Base-by-base conservation (phyloP, 495 filamentous ascomycete genomes). In the Xylaria nigripes region DNA sequence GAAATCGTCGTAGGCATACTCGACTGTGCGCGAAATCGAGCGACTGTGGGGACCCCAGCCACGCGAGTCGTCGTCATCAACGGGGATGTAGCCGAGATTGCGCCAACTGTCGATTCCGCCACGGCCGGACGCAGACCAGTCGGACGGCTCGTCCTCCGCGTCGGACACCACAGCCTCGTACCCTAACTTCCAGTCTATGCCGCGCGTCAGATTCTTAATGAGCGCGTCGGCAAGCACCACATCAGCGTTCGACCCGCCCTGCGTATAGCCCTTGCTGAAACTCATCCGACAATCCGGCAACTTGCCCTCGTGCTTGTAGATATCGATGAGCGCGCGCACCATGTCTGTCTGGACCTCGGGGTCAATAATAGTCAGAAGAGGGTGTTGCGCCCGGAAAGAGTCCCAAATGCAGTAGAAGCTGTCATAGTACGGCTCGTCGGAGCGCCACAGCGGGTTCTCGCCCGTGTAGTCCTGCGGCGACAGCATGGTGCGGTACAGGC, bases 391-490 rank as follows among this genome's bases (percentile, higher is more conserved):
- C 0, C 86, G 74, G 62, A 84, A 89, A 0, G 81, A 84, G 61
- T 89, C 85, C 86, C 84, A 88, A 44, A 85, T 85, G 54, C 82
- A 87, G 56, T 89, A 89, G 63, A 80, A 89, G 45, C 70, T 83
- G 58, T 89, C 85, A 56, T 81, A 89, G 54, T 89, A 88, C n/a
- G 86, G 85, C 63, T 88, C 86, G 0, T 71, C 69, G 18, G 81
- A 85, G 19, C 82, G 59, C 86, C 86, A 89, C 2, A 85, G 65
- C 32, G 77, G 84, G 43, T 89, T 89, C 59, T 89, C 86, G 0
- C 84, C 83, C 0, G 85, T 89, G 57, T 86, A 87, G 50, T 89
- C 83, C 65, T 88, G 85, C 7, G 85, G 85, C 16, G 76, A 82
- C 29, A 86, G 74, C 68, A 86, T 65, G 2, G 81, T 74, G 18